Conservation (phyloP, 345 rosid species). For the Anacardium occidentale region DNA sequence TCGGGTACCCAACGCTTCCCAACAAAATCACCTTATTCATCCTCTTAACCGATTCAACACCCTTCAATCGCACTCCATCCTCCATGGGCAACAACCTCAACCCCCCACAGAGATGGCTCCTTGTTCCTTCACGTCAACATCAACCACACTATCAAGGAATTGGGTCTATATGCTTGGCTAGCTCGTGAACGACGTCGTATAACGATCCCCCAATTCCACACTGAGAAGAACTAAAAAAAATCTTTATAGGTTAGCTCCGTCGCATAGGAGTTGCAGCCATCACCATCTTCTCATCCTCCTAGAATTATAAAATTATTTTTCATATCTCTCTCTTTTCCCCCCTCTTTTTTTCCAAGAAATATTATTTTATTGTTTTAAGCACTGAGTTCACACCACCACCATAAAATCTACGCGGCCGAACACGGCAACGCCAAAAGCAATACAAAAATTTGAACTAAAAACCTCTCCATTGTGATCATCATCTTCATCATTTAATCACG, state of each 20-base stretch:
- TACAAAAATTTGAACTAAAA: neutral
- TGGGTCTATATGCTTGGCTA: too few species aligned
- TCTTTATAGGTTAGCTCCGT: conserved; percentile 3
- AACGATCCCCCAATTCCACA: neutral
- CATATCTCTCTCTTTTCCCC: neutral
- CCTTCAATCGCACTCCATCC: too few species aligned
- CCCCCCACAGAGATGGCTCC: too few species aligned
- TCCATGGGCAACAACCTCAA: too few species aligned
- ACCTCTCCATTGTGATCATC: neutral
- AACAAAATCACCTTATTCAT: too few species aligned
- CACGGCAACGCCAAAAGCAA: neutral
- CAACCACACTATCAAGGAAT: too few species aligned
- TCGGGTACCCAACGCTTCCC: too few species aligned
- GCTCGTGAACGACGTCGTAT: neutral
- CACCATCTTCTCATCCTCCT: neutral
- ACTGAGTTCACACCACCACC: neutral
- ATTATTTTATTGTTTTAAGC: too few species aligned
- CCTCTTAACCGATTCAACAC: too few species aligned
- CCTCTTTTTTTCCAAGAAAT: too few species aligned
- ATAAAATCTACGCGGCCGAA: neutral
- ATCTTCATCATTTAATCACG: conserved; percentile 10
- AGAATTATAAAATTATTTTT: neutral
- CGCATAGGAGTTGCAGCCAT: conserved; percentile 17
- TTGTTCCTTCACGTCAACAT: too few species aligned
- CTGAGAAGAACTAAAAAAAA: neutral